Evolutionary conservation across 2,329 filamentous ascomycete genomes (phyloP).

Genomic region (Pezicula rhizophila): DNA sequence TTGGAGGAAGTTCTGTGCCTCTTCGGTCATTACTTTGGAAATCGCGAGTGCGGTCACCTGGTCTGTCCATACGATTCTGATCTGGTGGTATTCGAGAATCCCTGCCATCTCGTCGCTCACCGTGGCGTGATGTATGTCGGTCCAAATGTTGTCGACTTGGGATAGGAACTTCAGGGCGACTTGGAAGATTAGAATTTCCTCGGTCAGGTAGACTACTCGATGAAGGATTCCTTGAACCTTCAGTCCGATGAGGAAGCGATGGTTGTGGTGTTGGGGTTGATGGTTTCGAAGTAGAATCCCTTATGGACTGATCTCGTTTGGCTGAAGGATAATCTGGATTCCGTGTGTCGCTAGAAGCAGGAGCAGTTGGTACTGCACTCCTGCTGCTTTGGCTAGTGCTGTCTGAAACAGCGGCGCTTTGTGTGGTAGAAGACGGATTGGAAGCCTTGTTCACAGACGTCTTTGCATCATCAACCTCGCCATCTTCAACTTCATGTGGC

Average conservation of each 20-base stretch:
- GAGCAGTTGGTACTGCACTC: conserved; percentile 4
- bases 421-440: background rate
- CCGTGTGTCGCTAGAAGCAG: conserved; percentile 11
- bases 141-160: conserved; percentile 23
- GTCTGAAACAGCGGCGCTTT: conserved; percentile 2
- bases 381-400: background rate
- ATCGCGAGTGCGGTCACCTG: conserved; percentile 25
- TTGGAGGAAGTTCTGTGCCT: conserved; percentile 14
- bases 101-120: conserved; percentile 25
- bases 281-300: conserved; percentile 21
- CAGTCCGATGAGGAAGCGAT: conserved; percentile 17
- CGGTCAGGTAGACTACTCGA: conserved; percentile 12
- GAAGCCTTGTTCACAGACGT: conserved; percentile 1
- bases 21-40: conserved; percentile 22
- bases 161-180: conserved; percentile 26
- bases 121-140: conserved; percentile 21
- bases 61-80: conserved; percentile 12
- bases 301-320: conserved; percentile 21
- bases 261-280: conserved; percentile 12
- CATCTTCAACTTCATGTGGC: conserved; percentile 56
- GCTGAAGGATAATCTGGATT: conserved; percentile 21
- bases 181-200: conserved; percentile 21
- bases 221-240: conserved; percentile 11
- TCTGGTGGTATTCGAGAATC: conserved; percentile 16
- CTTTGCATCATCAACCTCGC: conserved; percentile 62